Conservation (phyloP, 805 yeast genomes). For the Yarrowia phangngaensis region DNA sequence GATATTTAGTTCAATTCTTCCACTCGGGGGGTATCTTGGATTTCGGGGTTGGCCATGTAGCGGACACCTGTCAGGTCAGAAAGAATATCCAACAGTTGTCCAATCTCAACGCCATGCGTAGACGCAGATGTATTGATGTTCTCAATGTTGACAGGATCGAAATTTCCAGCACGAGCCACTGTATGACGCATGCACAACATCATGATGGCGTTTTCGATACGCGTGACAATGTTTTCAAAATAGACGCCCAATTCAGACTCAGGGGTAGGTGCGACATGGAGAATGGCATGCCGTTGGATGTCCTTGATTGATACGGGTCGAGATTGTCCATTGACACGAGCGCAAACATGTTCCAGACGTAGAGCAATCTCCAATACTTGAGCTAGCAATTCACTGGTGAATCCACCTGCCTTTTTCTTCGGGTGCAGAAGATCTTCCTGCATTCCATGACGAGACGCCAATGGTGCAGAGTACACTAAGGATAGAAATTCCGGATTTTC, state of each 20-base stretch:
- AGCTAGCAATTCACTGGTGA: slow-evolving; percentile 7
- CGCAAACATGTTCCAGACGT: slow-evolving; percentile 33
- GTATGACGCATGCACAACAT: slow-evolving; percentile 34
- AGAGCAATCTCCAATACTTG: slow-evolving; percentile 20
- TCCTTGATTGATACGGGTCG: slow-evolving; percentile 12
- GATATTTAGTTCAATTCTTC: slow-evolving; percentile 7
- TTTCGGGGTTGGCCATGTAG: background rate
- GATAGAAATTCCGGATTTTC: slow-evolving; percentile 90
- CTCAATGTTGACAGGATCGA: slow-evolving; percentile 19
- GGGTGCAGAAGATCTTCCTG: slow-evolving; percentile 22
- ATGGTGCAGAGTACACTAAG: slow-evolving; percentile 63
- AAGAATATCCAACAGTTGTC: slow-evolving; percentile 11
- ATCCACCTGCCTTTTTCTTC: slow-evolving; percentile 17
- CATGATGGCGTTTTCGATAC: slow-evolving; percentile 38
- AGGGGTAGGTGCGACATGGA: slow-evolving; percentile 31
- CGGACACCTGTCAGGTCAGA: slow-evolving; percentile 6
- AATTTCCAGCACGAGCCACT: slow-evolving; percentile 7
- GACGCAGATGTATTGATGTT: slow-evolving; percentile 12
- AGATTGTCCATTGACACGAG: slow-evolving; percentile 28
- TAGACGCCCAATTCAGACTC: slow-evolving; percentile 33
- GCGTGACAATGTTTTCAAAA: slow-evolving; percentile 37
- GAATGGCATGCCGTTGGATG: slow-evolving; percentile 18
- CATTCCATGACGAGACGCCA: slow-evolving; percentile 49
- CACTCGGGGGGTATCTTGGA: background rate
- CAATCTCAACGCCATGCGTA: slow-evolving; percentile 21